Base-by-base conservation (phyloP, 257 asterid genomes). In the Catharanthus roseus region DNA sequence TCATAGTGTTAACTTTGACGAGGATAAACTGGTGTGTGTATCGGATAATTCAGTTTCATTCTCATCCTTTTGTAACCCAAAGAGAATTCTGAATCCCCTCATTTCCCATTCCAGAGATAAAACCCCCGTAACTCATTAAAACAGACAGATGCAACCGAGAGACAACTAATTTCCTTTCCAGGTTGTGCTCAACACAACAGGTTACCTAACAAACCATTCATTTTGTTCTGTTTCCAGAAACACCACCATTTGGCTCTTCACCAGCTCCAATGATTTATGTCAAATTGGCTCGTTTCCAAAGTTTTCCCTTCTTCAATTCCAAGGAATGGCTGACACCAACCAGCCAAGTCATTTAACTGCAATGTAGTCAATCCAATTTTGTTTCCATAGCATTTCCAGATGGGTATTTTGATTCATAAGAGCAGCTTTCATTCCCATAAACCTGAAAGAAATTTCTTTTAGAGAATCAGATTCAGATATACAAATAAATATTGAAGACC, bases 341-440 rank as follows among this genome's bases (percentile, higher is more conserved):
- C n/a, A n/a, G n/a, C 63, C 54, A 85, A 41, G 67, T 83, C 84
- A 23, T 85, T 72, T 85, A 82, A 74, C 33, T 74, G 82, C 56
- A 90, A 69, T 55, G 79, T 73, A 23, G 74, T 77, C 76, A 89
- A 70, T 56, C 96, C 99, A 34, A 85, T 80, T 69, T 61, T 83
- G 67, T 67, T 75, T 36, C 87, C 95, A 28, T 89, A 82, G 24
- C 80, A 76, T 75, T 81, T 84, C 83, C n/a, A 91, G 56, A 54
- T 71, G 71, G 38, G 67, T 68, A 80, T 84, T 81, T 21, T 84
- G 81, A 51, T 90, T 81, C 58, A 90, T 60, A 57, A 90, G 34
- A 72, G 96, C 95, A 62, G 95, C 91, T 78, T 86, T 89, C 96
- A 92, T 78, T 68, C 96, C 98, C 92, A 86, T 88, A 83, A 92